These are phyloP conservation scores for Actinomortierella ambigua DNA, from an alignment of 371 early-diverging fungal genomes.

Conservation along the genomic window DNA sequence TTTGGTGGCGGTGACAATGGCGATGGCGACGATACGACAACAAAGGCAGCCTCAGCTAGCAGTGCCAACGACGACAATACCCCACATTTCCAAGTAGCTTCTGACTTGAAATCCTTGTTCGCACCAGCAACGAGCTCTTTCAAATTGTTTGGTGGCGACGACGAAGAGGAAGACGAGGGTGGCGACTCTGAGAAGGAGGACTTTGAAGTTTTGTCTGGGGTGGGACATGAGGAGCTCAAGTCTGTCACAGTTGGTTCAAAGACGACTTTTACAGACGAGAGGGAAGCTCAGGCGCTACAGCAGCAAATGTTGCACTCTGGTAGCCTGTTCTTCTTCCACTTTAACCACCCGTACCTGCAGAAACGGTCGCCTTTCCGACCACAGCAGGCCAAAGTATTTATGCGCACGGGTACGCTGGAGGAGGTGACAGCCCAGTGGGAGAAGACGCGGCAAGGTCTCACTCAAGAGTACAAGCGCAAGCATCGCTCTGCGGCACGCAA, in stretches of 20 bases:
- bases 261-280: slow-evolving; percentile 17
- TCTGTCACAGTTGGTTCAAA: slow-evolving; percentile 9
- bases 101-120: slow-evolving; percentile 61
- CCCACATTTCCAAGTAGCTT: slow-evolving; percentile 25
- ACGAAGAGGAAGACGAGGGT: slow-evolving; percentile 34
- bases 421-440: slow-evolving; percentile 55
- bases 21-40: slow-evolving; percentile 9
- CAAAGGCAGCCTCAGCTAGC: slow-evolving; percentile 1
- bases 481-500: slow-evolving; percentile 52
- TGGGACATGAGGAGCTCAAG: no score
- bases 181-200: slow-evolving; percentile 18
- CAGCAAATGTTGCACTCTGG: slow-evolving; percentile 31
- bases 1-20: slow-evolving; percentile 10
- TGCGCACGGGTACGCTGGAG: slow-evolving; percentile 53
- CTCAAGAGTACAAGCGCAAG: slow-evolving; percentile 60
- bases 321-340: slow-evolving; percentile 54
- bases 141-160: slow-evolving; percentile 58
- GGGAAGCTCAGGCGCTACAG: slow-evolving; percentile 6
- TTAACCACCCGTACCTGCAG: slow-evolving; percentile 41
- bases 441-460: slow-evolving; percentile 49
- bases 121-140: slow-evolving; percentile 53
- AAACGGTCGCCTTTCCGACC: slow-evolving; percentile 39
- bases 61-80: slow-evolving; percentile 5
- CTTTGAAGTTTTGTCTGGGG: neutral
- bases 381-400: slow-evolving; percentile 43